phyloP scores from a whole-genome alignment of 2,329 filamentous ascomycete genomes.

The Ophiostoma ulmi region DNA sequence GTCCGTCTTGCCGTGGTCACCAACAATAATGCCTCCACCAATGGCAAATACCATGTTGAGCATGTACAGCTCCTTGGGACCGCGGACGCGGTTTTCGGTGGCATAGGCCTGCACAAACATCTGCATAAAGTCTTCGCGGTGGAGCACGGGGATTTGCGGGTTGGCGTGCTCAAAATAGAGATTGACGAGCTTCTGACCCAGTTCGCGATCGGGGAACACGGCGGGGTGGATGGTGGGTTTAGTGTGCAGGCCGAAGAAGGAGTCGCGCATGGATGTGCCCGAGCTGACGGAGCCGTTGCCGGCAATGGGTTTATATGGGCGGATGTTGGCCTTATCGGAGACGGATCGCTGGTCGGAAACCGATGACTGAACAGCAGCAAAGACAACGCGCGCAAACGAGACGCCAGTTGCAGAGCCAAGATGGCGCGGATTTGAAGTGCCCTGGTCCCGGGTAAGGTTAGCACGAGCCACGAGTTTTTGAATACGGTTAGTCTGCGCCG shows the following conservation, averaged over 20 bases:
- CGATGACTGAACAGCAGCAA: constrained; percentile 79
- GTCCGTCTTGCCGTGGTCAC: constrained; percentile 47
- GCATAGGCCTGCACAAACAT: constrained; percentile 80
- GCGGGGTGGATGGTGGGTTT: constrained; percentile 82
- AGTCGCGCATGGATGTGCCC: constrained; percentile 84
- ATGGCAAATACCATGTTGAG: constrained; percentile 97
- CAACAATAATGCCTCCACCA: constrained; percentile 86
- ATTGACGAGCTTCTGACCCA: constrained; percentile 67
- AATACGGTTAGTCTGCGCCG: constrained; percentile 50
- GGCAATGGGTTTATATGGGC: constrained; percentile 52
- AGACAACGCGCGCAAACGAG: constrained; percentile 89
- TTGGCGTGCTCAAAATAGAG: constrained; percentile 96
- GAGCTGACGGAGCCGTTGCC: constrained; percentile 41
- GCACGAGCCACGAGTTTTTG: constrained; percentile 40
- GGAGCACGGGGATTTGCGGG: constrained; percentile 88
- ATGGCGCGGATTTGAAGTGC: constrained; percentile 71
- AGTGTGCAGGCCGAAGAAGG: constrained; percentile 93
- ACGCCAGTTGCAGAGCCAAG: constrained; percentile 84
- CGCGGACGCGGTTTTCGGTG: constrained; percentile 59
- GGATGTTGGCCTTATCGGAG: constrained; percentile 60
- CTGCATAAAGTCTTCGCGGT: constrained; percentile 82
- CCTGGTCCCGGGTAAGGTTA: constrained; percentile 26
- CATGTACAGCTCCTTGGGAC: constrained; percentile 80
- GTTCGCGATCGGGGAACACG: constrained; percentile 70
- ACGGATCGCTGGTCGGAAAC: constrained; percentile 60